These are phyloP conservation scores for Circinella minor DNA, from an alignment of 371 early-diverging fungal species.

Conservation along the genomic window DNA sequence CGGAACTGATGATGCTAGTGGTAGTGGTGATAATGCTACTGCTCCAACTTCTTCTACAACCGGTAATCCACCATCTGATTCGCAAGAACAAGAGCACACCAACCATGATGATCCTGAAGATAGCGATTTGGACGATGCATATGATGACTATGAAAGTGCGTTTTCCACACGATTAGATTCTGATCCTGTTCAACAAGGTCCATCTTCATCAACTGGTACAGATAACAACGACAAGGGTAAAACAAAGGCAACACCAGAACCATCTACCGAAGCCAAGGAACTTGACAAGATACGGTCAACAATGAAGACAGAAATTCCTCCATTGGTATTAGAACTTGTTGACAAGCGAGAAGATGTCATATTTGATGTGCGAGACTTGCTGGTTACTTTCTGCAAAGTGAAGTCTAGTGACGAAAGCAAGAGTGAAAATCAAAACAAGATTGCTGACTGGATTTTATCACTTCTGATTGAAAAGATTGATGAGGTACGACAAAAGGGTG, in stretches of 20 bases:
- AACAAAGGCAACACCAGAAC: slow-evolving; percentile 38
- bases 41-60: background rate
- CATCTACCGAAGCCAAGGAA: slow-evolving; percentile 32
- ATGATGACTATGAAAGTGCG: background rate
- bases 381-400: slow-evolving; percentile 56
- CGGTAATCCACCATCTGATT: background rate
- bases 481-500: slow-evolving; percentile 18
- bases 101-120: slow-evolving; percentile 7
- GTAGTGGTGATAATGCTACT: slow-evolving; percentile 12
- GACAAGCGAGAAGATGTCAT: slow-evolving; percentile 71
- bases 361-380: slow-evolving; percentile 73
- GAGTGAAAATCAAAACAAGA: slow-evolving; percentile 27
- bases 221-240: slow-evolving; percentile 31
- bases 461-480: slow-evolving; percentile 31
- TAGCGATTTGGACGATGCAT: slow-evolving; percentile 14
- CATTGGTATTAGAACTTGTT: slow-evolving; percentile 60
- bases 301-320: slow-evolving; percentile 54
- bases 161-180: background rate
- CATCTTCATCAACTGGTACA: slow-evolving; percentile 3
- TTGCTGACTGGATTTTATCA: slow-evolving; percentile 49
- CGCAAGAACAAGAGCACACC: background rate
- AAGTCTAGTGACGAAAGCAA: background rate
- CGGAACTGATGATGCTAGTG: background rate
- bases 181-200: background rate
- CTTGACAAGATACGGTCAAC: slow-evolving; percentile 58